Base-by-base conservation (phyloP, 2,329 filamentous ascomycete species). In the Pyrenochaeta sp. region DNA sequence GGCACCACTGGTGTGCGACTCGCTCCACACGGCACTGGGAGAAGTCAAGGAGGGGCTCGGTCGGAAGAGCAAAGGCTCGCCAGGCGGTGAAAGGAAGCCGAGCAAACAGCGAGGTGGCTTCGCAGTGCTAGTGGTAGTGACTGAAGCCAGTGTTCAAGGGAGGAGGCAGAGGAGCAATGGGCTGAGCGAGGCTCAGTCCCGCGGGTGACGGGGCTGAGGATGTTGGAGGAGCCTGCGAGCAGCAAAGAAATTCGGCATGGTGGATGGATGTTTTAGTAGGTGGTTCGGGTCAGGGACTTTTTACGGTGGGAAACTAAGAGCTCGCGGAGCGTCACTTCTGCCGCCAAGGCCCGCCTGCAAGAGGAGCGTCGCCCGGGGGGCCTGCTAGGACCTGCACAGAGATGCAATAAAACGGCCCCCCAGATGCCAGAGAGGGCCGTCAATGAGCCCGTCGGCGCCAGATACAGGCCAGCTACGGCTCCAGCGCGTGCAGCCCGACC, bases 201-300 rank as follows among this genome's bases (percentile, higher is more conserved):
- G 78, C 77, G 80, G 79, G 75, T 77, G 79, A 80, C 80, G 79
- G 78, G 79, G 78, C 78, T 80, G 80, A 78, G 78, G 78, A 77
- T 74, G 76, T 67, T 77, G 71, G 72, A 75, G 67, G 67, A 77
- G 76, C 78, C 78, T 80, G 72, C 64, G 69, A 69, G 77, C 73
- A 73, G 71, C 68, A 69, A 73, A 73, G 73, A 71, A 70, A 72
- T 65, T 61, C 67, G 65, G 67, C 73, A 77, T 77, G 74, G 74
- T 77, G 72, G 68, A 72, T 74, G 68, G 68, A 69, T 74, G 70
- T 71, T 74, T 73, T 65, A 67, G 64, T 73, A 74, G 69, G 66
- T 68, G 65, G 61, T 69, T 62, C 52, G 63, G 64, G 59, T 68
- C 68, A 72, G 72, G 72, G 68, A 71, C 65, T 66, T 64, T 64